Evolutionary conservation across 257 asterid genomes (phyloP), one percentile per base, ranked within the genome.

Genomic region (Sherardia arvensis): DNA sequence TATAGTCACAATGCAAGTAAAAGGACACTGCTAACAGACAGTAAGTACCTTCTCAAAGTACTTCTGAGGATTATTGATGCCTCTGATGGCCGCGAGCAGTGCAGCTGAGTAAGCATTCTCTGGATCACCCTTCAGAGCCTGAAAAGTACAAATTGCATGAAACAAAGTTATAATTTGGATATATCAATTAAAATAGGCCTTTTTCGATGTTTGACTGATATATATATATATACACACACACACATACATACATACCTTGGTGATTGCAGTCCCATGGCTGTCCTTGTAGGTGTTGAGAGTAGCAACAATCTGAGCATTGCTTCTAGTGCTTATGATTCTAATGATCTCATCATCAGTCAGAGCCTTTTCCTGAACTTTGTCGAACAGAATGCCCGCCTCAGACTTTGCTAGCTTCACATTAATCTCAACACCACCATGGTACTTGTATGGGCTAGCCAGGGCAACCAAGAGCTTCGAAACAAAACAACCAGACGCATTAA

Each of bases 181-280:
- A n/a, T n/a, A n/a, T n/a, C n/a, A n/a, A n/a, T n/a, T n/a, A n/a
- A n/a, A n/a, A n/a, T n/a, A n/a, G n/a, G n/a, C n/a, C 8, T 38
- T 21, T 18, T 49, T 49, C 5, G 56, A 6, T 49, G 12, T 20
- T 18, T 18, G 26, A 49, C 7, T 49, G 26, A 21, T n/a, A n/a
- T n/a, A n/a, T n/a, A n/a, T n/a, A n/a, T n/a, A n/a, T n/a, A n/a
- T n/a, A n/a, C n/a, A n/a, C n/a, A n/a, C n/a, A n/a, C n/a, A n/a
- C n/a, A n/a, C n/a, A n/a, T n/a, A n/a, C n/a, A n/a, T n/a, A n/a
- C 56, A 1, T 20, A 83, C 97, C 93, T 87, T 90, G 29, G 95
- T 85, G 67, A 90, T 73, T 38, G 95, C 84, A 32, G 79, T 22
- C 66, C 80, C 87, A 64, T 78, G 75, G 21, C 76, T 81, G 72